phyloP scores from a whole-genome alignment of 352 stramenopile species.

The Phytophthora boehmeriae region DNA sequence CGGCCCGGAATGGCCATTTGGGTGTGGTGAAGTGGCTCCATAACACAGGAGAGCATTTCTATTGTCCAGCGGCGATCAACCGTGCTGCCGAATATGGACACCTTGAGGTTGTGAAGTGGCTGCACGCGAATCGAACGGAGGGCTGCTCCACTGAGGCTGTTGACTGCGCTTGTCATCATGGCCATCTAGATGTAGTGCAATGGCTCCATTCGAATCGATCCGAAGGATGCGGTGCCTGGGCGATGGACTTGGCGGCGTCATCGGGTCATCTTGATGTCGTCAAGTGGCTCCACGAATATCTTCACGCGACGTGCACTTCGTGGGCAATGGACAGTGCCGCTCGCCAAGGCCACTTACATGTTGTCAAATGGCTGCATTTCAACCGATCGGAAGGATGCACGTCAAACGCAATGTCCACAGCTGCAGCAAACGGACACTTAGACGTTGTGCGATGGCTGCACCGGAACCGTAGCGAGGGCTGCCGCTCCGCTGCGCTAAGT shows the following conservation, averaged over 20 bases:
- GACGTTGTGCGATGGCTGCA: slow-evolving; percentile 22
- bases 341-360: slow-evolving; percentile 15
- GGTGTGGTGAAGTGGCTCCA: slow-evolving; percentile 15
- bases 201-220: slow-evolving; percentile 20
- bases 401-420: slow-evolving; percentile 16
- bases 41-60: slow-evolving; percentile 9
- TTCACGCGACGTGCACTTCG: slow-evolving; percentile 13
- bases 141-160: slow-evolving; percentile 21
- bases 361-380: slow-evolving; percentile 25
- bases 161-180: slow-evolving; percentile 18
- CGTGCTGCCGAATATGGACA: slow-evolving; percentile 23
- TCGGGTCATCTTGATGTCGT: slow-evolving; percentile 23
- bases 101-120: slow-evolving; percentile 24
- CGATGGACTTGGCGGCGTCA: slow-evolving; percentile 19
- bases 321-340: slow-evolving; percentile 29
- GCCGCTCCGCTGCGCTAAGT: slow-evolving; percentile 8
- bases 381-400: slow-evolving; percentile 22
- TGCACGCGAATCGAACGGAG: slow-evolving; percentile 19
- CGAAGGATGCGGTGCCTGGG: slow-evolving; percentile 12
- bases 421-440: slow-evolving; percentile 23
- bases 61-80: slow-evolving; percentile 25
- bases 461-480: slow-evolving; percentile 14
- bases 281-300: slow-evolving; percentile 24
- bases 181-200: slow-evolving; percentile 17
- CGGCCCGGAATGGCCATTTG: slow-evolving; percentile 16